A percentile compares a stretch with the other conserved stretches of the same genome.
Conservation (phyloP, 176 grass and related monocot species). For the Paspalum notatum region DNA sequence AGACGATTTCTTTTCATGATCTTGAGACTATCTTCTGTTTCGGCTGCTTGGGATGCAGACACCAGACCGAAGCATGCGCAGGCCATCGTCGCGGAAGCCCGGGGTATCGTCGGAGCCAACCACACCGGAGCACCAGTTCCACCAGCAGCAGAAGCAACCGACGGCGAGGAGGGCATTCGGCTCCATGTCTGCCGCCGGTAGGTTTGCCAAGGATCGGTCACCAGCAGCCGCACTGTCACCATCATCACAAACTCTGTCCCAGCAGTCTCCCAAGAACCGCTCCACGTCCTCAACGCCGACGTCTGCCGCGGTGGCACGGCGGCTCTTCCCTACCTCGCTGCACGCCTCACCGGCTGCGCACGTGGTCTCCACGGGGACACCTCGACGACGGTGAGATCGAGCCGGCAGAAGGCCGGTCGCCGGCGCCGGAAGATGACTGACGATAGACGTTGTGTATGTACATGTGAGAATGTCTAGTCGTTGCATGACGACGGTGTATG, state of each 20-base stretch:
- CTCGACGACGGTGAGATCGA: slow-evolving; percentile 36
- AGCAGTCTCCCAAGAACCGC: slow-evolving; percentile 36
- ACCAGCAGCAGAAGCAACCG: slow-evolving; percentile 7
- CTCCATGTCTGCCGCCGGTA: slow-evolving; percentile 28
- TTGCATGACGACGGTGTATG: background rate
- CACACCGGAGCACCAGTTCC: slow-evolving; percentile 46
- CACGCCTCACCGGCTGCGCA: slow-evolving; percentile 8
- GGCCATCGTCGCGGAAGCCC: background rate
- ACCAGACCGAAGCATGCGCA: slow-evolving; percentile 38
- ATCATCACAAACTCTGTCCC: background rate
- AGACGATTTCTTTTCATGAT: background rate
- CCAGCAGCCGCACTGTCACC: background rate
- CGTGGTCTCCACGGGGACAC: background rate
- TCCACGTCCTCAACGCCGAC: slow-evolving; percentile 6
- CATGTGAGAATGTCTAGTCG: background rate
- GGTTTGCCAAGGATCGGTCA: slow-evolving; percentile 29
- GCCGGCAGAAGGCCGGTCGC: background rate
- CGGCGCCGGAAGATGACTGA: background rate
- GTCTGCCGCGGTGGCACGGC: background rate
- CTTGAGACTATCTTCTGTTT: background rate
- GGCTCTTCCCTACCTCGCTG: slow-evolving; percentile 41
- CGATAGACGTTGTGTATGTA: background rate
- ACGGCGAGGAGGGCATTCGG: slow-evolving; percentile 23
- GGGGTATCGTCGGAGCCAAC: slow-evolving; percentile 28
- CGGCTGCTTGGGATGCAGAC: background rate